These are phyloP conservation scores for Raffaelea ambrosiae DNA, from an alignment of 2,329 filamentous ascomycete genomes.

Conservation along the genomic window DNA sequence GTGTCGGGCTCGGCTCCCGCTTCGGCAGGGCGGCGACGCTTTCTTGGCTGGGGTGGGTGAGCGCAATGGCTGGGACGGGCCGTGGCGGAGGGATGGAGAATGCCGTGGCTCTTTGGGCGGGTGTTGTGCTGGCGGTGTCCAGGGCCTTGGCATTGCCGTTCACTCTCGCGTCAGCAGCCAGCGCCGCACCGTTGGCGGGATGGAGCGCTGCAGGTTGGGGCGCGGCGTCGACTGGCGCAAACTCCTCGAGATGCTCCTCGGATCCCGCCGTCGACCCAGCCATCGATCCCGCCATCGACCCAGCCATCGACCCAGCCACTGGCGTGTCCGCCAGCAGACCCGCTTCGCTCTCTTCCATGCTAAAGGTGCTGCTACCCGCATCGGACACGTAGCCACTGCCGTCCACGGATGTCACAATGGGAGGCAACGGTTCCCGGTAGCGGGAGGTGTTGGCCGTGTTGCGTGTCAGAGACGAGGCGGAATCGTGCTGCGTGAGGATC, in stretches of 20 bases:
- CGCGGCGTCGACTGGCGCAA: too few relatives aligned
- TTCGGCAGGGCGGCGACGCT: constrained; percentile 10
- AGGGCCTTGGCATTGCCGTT: too few relatives aligned
- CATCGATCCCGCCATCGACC: too few relatives aligned
- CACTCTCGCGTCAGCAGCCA: too few relatives aligned
- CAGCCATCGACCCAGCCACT: too few relatives aligned
- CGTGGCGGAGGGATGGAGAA: too few relatives aligned
- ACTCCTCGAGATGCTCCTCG: neutral
- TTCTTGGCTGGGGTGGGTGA: constrained; percentile 31
- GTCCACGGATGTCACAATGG: constrained; percentile 62
- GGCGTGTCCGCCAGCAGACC: constrained; percentile 15
- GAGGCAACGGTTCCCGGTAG: constrained; percentile 57
- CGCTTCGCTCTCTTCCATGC: constrained; percentile 25
- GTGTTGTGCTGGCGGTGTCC: too few relatives aligned
- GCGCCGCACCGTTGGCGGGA: too few relatives aligned
- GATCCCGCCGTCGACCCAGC: constrained; percentile 1
- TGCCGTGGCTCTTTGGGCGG: too few relatives aligned
- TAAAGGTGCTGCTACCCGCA: constrained; percentile 27
- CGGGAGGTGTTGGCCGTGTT: constrained; percentile 48
- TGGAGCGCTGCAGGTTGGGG: too few relatives aligned
- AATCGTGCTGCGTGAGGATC: constrained; percentile 45
- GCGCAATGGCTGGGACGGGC: constrained; percentile 33
- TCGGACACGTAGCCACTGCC: constrained; percentile 56
- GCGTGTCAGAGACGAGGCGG: constrained; percentile 27
- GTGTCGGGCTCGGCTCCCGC: neutral